These are phyloP conservation scores for Cadophora malorum DNA, from an alignment of 2,329 filamentous ascomycete species.

Conservation along the genomic window DNA sequence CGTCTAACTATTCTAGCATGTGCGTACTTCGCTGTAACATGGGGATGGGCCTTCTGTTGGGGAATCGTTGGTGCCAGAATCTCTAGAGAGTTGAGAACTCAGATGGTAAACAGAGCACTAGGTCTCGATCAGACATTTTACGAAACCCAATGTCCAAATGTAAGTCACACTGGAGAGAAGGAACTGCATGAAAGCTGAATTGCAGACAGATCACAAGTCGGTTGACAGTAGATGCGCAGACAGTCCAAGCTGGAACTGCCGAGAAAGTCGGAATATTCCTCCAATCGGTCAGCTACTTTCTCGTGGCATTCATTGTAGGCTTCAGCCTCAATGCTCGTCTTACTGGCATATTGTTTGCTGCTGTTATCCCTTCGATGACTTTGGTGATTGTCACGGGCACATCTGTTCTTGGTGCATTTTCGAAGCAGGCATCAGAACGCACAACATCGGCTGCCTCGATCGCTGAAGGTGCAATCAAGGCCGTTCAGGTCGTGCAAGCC, in stretches of 20 bases:
- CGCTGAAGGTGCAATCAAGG: slow-evolving; percentile 57
- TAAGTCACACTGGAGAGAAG: slow-evolving; percentile 43
- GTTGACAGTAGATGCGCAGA: slow-evolving; percentile 62
- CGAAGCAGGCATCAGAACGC: slow-evolving; percentile 50
- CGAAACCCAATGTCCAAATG: slow-evolving; percentile 56
- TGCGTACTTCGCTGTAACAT: slow-evolving; percentile 56
- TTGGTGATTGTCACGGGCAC: slow-evolving; percentile 55
- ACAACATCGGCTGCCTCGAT: slow-evolving; percentile 57
- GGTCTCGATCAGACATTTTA: slow-evolving; percentile 59
- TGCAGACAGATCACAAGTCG: slow-evolving; percentile 54
- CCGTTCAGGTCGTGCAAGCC: slow-evolving; percentile 59
- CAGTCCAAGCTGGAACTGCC: slow-evolving; percentile 62
- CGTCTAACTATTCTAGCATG: slow-evolving; percentile 44
- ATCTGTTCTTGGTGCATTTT: slow-evolving; percentile 50
- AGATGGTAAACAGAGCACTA: slow-evolving; percentile 54
- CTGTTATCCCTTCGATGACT: slow-evolving; percentile 58
- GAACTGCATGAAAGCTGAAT: not conserved
- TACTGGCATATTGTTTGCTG: slow-evolving; percentile 58
- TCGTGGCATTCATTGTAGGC: slow-evolving; percentile 63
- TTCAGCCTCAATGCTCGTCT: slow-evolving; percentile 63
- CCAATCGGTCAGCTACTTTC: slow-evolving; percentile 61
- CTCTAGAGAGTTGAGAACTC: slow-evolving; percentile 53
- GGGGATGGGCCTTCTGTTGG: slow-evolving; percentile 56
- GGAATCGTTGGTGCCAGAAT: slow-evolving; percentile 56
- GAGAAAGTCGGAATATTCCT: slow-evolving; percentile 67